Conservation (phyloP, 176 grass and related monocot species). For the Bonia amplexicaulis region DNA sequence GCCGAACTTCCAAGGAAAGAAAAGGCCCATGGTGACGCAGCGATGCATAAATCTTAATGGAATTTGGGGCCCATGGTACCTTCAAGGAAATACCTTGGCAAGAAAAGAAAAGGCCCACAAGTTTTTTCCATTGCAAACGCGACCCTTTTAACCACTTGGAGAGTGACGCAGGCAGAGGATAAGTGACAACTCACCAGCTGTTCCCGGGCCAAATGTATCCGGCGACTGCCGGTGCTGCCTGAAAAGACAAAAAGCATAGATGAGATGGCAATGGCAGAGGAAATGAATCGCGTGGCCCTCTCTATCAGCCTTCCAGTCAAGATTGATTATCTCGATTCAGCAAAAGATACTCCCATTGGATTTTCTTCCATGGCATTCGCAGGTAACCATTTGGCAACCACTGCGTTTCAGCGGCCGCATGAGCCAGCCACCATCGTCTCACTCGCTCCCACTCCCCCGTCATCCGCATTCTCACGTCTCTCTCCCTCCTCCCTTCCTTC, state of each 20-base stretch:
- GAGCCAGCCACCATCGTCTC: not conserved
- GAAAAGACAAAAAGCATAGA: not conserved
- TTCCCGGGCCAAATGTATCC: not conserved
- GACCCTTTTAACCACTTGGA: not conserved
- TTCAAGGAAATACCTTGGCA: too few relatives aligned
- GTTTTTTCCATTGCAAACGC: not conserved
- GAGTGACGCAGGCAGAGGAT: not conserved
- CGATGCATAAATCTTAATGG: too few relatives aligned
- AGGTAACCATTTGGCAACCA: not conserved
- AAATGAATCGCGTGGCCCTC: too few relatives aligned
- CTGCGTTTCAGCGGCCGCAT: constrained; percentile 18
- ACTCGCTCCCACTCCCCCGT: not conserved
- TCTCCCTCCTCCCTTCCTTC: not conserved
- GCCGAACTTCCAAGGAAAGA: too few relatives aligned
- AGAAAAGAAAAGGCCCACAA: too few relatives aligned
- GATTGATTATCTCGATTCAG: too few relatives aligned
- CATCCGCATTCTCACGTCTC: not conserved
- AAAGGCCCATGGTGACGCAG: too few relatives aligned
- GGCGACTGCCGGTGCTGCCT: not conserved
- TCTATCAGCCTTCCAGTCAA: too few relatives aligned
- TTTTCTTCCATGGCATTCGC: too few relatives aligned
- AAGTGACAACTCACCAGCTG: not conserved
- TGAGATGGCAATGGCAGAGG: too few relatives aligned
- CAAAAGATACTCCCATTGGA: too few relatives aligned
- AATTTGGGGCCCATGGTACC: too few relatives aligned